A percentile compares a stretch with the other conserved stretches of the same genome.
Evolutionary conservation across 495 filamentous ascomycete species (phyloP).

Genomic region (Sordaria brevicollis): DNA sequence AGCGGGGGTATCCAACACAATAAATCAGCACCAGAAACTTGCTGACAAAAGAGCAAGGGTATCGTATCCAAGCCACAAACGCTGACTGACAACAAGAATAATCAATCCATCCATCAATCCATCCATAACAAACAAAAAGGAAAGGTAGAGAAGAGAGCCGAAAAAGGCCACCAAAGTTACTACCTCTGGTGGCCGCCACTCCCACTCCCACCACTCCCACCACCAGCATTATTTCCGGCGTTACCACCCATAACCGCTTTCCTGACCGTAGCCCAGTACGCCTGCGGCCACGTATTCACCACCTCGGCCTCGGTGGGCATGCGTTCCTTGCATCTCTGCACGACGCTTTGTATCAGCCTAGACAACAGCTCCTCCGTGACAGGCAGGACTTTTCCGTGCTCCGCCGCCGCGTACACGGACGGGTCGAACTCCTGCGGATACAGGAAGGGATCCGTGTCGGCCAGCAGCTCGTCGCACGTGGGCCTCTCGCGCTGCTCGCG

Average conservation of each 20-base stretch:
- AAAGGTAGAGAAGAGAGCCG: background rate
- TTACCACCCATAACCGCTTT: conserved; percentile 25
- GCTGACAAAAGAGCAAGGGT: background rate
- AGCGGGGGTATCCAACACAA: background rate
- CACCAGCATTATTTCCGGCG: background rate
- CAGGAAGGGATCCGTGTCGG: conserved; percentile 64
- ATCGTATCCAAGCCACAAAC: background rate
- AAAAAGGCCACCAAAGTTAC: background rate
- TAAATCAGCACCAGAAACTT: background rate
- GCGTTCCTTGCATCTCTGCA: conserved; percentile 58
- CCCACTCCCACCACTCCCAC: background rate
- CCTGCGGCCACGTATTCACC: conserved; percentile 54
- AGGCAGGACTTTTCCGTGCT: conserved; percentile 50
- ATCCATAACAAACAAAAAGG: background rate
- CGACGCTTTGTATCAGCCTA: conserved; percentile 66
- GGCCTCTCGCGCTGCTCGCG: conserved; percentile 69
- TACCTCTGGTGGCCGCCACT: conserved; percentile 1
- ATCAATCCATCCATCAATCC: background rate
- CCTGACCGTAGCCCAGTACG: conserved; percentile 44
- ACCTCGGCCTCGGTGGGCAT: conserved; percentile 61
- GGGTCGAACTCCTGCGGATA: conserved; percentile 54
- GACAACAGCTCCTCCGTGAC: conserved; percentile 69
- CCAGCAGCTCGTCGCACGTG: conserved; percentile 65
- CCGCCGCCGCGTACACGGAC: conserved; percentile 24
- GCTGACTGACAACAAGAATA: background rate